These are phyloP conservation scores for Pichia ethanolica DNA, from an alignment of 805 yeast species.

Conservation along the genomic window DNA sequence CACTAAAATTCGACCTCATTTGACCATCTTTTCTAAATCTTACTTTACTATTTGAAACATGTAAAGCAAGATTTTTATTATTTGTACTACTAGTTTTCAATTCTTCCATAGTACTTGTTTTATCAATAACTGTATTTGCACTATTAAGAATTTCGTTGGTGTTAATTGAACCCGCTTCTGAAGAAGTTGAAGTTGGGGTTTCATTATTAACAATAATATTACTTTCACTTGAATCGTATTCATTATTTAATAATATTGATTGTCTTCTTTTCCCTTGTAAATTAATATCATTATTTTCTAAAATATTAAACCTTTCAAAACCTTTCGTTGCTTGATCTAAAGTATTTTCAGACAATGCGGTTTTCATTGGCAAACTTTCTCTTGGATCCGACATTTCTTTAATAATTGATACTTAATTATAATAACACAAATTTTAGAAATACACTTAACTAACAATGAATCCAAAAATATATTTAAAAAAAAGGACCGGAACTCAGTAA, in stretches of 20 bases:
- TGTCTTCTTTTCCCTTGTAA: constrained; percentile 7
- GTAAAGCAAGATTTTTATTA: not conserved
- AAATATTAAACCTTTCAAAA: constrained; percentile 3
- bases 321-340: not conserved
- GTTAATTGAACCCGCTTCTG: too few species aligned
- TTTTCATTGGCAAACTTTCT: not conserved
- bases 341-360: not conserved
- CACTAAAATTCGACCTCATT: constrained; percentile 47
- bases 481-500: too few species aligned
- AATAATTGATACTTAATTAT: too few species aligned
- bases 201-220: not conserved
- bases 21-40: constrained; percentile 26
- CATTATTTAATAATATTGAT: constrained; percentile 18
- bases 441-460: too few species aligned
- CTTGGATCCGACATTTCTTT: not conserved
- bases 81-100: not conserved
- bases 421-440: too few species aligned
- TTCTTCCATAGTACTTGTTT: too few species aligned
- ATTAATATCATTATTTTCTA: not conserved
- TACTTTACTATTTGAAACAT: constrained; percentile 6
- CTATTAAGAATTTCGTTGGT: too few species aligned
- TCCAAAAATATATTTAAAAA: too few species aligned
- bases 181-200: not conserved
- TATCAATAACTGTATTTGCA: too few species aligned
- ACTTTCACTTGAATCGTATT: constrained; percentile 13